Evolutionary conservation across 1,139 yeast genomes (phyloP).

Genomic region (Blastobotrys indianensis): DNA sequence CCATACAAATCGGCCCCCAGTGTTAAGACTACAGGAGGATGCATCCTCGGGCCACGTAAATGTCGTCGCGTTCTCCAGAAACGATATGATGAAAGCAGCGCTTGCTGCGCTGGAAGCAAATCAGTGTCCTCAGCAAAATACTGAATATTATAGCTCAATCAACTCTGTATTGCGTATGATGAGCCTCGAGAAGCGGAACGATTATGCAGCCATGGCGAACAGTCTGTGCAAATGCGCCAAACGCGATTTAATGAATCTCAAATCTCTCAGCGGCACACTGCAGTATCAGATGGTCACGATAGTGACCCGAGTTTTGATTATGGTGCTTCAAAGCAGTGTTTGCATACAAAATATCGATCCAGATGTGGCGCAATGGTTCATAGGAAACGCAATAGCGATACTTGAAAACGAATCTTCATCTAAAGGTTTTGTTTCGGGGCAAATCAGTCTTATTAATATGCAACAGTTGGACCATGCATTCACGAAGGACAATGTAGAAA

Average conservation of each 20-base stretch:
- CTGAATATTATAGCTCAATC: slow-evolving; percentile 21
- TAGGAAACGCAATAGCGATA: slow-evolving; percentile 21
- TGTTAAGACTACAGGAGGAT: slow-evolving; percentile 6
- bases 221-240: slow-evolving; percentile 18
- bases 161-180: slow-evolving; percentile 18
- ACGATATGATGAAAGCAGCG: slow-evolving; percentile 20
- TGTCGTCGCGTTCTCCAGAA: slow-evolving; percentile 4
- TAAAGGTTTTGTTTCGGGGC: slow-evolving; percentile 24
- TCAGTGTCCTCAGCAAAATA: slow-evolving; percentile 13
- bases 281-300: slow-evolving; percentile 21
- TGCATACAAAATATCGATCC: slow-evolving; percentile 22
- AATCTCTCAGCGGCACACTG: slow-evolving; percentile 15
- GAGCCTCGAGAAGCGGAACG: slow-evolving; percentile 10
- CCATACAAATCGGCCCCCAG: not conserved
- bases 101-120: slow-evolving; percentile 15
- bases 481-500: slow-evolving; percentile 19
- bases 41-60: slow-evolving; percentile 10
- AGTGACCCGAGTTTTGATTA: slow-evolving; percentile 24
- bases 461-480: slow-evolving; percentile 23
- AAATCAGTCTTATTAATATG: slow-evolving; percentile 25
- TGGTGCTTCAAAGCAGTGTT: slow-evolving; percentile 15
- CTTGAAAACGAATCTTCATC: slow-evolving; percentile 19
- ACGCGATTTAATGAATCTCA: slow-evolving; percentile 19
- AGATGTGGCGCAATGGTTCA: slow-evolving; percentile 23
- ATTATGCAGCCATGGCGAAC: slow-evolving; percentile 17